Base-by-base conservation (phyloP, 257 asterid species). In the Forsythia viridissima region DNA sequence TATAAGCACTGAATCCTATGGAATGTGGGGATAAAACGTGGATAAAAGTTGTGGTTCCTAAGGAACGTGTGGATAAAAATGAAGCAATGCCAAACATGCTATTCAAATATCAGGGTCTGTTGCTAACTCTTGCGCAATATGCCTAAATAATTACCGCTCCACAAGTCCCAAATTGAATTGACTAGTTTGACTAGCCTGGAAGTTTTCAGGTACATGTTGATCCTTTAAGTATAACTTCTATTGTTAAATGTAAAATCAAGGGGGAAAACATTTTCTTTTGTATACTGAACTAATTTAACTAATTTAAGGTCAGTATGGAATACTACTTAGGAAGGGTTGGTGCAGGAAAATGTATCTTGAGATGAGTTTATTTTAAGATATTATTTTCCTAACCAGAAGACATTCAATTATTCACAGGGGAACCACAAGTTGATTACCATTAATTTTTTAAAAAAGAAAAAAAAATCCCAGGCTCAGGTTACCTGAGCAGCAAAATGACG, bases 401-500 rank as follows among this genome's bases (percentile, higher is more conserved):
- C n/a, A 5, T 21, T 20, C n/a, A 21, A 10, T 57, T 39, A n/a
- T 61, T 16, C 48, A 37, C 13, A 30, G 40, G 52, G 8, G 18
- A 16, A 55, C n/a, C 7, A 7, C 9, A 38, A 57, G 66, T 51
- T 9, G 40, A 21, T 38, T 52, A 34, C 42, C 6, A 4, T 48
- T 18, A 38, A 67, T 3, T 68, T 34, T 68, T 71, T 9, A 37
- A 46, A 46, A 51, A 51, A 51, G 21, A 55, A 48, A 34, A 30
- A 24, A 43, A 34, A 2, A 18, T 18, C 39, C 55, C 51, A 38
- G 10, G 16, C 72, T 61, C 72, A 65, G 65, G 30, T 72, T 80
- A 89, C 93, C 87, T 86, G 89, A 55, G 89, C 81, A 66, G 93
- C 83, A 86, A 89, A 78, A 84, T 89, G 89, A 75, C 76, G 85